Percentiles rank a stretch among this genome's conserved stretches.
These are phyloP conservation scores for Penicillium sp. DNA, from an alignment of 2,329 filamentous ascomycete species.

Conservation along the genomic window DNA sequence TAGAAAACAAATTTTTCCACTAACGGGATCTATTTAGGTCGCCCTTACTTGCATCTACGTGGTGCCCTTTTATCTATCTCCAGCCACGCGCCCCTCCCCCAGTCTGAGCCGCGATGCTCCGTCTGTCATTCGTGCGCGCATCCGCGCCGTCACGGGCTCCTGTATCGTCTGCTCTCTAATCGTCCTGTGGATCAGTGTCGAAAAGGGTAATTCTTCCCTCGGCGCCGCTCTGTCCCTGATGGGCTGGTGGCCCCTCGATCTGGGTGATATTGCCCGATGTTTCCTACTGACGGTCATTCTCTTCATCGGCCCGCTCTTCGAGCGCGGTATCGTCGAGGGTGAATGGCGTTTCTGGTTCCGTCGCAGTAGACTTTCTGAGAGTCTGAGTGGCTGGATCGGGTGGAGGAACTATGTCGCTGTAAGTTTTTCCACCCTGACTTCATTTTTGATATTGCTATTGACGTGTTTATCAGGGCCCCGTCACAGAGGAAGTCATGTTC, in stretches of 20 bases:
- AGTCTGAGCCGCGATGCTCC: slow-evolving; percentile 80
- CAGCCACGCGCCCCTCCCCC: slow-evolving; percentile 71
- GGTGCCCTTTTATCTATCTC: slow-evolving; percentile 79
- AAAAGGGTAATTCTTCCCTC: slow-evolving; percentile 48
- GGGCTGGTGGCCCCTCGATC: slow-evolving; percentile 73
- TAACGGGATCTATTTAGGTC: slow-evolving; percentile 47
- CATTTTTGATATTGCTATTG: slow-evolving; percentile 7
- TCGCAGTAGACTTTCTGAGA: slow-evolving; percentile 53
- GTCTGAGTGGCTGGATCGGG: slow-evolving; percentile 68
- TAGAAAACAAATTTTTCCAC: neutral
- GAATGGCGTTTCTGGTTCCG: slow-evolving; percentile 62
- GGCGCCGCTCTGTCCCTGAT: slow-evolving; percentile 62
- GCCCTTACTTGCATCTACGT: slow-evolving; percentile 87
- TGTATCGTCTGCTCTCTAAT: slow-evolving; percentile 63
- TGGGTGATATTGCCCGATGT: slow-evolving; percentile 59
- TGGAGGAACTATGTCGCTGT: slow-evolving; percentile 87
- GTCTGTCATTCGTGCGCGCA: slow-evolving; percentile 79
- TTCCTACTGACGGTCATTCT: slow-evolving; percentile 71
- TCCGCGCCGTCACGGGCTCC: slow-evolving; percentile 72
- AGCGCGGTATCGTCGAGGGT: slow-evolving; percentile 68
- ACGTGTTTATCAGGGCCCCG: slow-evolving; percentile 58
- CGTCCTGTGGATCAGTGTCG: slow-evolving; percentile 63
- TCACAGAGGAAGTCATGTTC: slow-evolving; percentile 93
- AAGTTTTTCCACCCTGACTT: slow-evolving; percentile 36
- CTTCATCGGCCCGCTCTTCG: slow-evolving; percentile 80